A percentile compares a stretch with the other conserved stretches of the same genome.
phyloP scores from a whole-genome alignment of 164 flowering plant genomes.

The Tetracentron sinense region DNA sequence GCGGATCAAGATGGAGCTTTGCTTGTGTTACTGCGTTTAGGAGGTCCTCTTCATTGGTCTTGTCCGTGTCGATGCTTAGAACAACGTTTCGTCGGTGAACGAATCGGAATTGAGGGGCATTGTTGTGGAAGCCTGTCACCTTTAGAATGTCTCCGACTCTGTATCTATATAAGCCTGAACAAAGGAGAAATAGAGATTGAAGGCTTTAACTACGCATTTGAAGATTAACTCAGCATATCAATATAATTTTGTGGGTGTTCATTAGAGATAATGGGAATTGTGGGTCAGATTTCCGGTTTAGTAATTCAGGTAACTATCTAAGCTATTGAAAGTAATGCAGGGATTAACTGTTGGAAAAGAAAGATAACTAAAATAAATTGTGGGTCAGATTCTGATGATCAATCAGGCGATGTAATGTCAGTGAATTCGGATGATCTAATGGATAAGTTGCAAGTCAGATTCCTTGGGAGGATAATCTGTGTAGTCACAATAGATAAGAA shows the following conservation, averaged over 20 bases:
- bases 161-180: constrained; percentile 60
- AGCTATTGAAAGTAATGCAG: too few species aligned
- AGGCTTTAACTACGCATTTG: too few species aligned
- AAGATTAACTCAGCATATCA: too few species aligned
- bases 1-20: constrained; percentile 32
- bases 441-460: background rate
- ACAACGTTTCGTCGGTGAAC: constrained; percentile 58
- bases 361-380: background rate
- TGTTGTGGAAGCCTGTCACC: constrained; percentile 69
- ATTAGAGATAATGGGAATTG: too few species aligned
- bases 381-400: background rate
- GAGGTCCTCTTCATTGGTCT: constrained; percentile 65
- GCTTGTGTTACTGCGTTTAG: constrained; percentile 51
- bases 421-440: background rate
- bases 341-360: too few species aligned
- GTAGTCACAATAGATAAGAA: too few species aligned
- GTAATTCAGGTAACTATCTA: too few species aligned
- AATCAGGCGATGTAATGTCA: background rate
- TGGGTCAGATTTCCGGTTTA: too few species aligned
- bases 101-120: constrained; percentile 63
- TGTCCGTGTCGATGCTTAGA: constrained; percentile 62
- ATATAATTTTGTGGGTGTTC: too few species aligned
- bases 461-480: background rate
- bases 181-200: constrained; percentile 7
- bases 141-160: constrained; percentile 59